phyloP scores from a whole-genome alignment of 805 yeast genomes.

The Lipomyces kockii region DNA sequence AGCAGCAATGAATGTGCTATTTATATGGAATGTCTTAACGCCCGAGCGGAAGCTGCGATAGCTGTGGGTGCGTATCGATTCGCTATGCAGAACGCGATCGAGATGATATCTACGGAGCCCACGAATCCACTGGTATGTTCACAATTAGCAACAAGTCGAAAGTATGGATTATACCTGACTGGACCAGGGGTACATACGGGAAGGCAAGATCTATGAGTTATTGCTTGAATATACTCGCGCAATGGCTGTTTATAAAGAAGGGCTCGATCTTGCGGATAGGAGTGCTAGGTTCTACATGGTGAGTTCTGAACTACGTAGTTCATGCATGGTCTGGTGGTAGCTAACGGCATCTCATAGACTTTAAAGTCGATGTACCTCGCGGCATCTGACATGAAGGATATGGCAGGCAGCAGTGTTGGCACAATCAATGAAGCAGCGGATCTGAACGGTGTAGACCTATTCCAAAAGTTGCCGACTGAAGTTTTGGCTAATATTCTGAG shows the following conservation, averaged over 20 bases:
- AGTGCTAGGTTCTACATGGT: neutral
- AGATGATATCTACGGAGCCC: neutral
- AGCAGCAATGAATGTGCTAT: neutral
- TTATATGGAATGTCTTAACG: neutral
- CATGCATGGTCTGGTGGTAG: neutral
- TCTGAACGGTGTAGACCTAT: neutral
- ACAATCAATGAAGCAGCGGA: neutral
- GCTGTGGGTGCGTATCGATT: neutral
- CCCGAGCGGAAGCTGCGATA: neutral
- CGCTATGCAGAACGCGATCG: neutral
- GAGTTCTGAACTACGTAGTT: neutral
- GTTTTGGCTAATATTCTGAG: neutral
- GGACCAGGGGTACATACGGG: neutral
- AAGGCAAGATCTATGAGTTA: neutral
- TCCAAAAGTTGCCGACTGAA: neutral
- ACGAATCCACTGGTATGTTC: neutral
- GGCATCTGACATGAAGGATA: neutral
- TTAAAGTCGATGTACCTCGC: neutral
- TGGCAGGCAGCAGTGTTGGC: neutral
- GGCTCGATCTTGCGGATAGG: neutral
- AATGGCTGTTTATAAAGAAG: neutral
- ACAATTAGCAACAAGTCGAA: neutral
- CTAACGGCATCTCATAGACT: neutral
- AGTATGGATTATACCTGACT: neutral
- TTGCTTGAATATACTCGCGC: neutral